Evolutionary conservation across 2,329 filamentous ascomycete species (phyloP), one percentile per base, ranked within the genome.

Genomic region (Sporothrix brasiliensis): DNA sequence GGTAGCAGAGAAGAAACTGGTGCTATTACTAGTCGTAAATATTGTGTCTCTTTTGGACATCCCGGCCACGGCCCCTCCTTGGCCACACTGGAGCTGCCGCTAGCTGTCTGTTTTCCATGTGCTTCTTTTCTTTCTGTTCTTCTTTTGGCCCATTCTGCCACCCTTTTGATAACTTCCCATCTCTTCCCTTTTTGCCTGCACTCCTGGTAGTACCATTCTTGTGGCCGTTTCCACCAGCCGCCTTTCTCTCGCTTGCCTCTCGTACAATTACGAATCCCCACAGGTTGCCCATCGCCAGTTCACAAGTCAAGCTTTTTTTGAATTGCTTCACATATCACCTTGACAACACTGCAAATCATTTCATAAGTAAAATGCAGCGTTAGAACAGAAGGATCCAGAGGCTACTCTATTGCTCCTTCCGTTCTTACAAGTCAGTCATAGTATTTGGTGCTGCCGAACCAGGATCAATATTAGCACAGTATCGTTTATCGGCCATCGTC

Each of bases 401-500:
- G n/a, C 6, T 27, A 13, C 24, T 19, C 61, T 16, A 24, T 34
- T 21, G 24, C 47, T 65, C 61, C 44, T 39, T 66, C 27, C 47
- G 11, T 11, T 34, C 44, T 49, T 49, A 21, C 27, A 39, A 66
- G 44, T 19, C 10, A 52, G 47, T n/a, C 44, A 50, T 39, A 50
- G 14, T 24, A 7, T 47, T 66, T 66, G 63, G 63, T 47, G 11
- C 27, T 21, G 61, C 63, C 63, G 19, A 52, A 52, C 30, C 47
- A 50, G 34, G 44, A 47, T 47, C 39, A 34, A 44, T 21, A n/a
- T 7, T 61, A n/a, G 56, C 56, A 34, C 56, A 44, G 41, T 39
- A n/a, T 61, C 56, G 56, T 63, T n/a, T 27, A 63, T 63, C 58
- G 61, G n/a, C 24, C 58, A 63, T 63, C 58, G 58, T 63, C 39